A percentile compares a stretch with the other conserved stretches of the same genome.
Evolutionary conservation across 495 filamentous ascomycete genomes (phyloP).

Genomic region (Neurospora africana): DNA sequence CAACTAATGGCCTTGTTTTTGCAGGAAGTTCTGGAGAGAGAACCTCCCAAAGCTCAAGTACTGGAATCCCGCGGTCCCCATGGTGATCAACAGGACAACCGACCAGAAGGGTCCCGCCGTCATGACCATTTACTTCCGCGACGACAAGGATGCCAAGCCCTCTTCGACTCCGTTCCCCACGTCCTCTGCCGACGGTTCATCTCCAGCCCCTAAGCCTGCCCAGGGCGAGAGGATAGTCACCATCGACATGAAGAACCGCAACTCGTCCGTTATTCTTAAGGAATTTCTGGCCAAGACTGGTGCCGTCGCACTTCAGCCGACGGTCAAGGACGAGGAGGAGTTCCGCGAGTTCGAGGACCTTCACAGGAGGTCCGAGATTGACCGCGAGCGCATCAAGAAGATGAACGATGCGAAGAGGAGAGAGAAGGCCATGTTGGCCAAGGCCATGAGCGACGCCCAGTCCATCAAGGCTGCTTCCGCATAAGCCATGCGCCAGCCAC

Average conservation of each 20-base stretch:
- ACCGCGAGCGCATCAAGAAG: conserved; percentile 50
- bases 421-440: conserved; percentile 40
- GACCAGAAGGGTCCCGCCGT: conserved; percentile 49
- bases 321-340: conserved; percentile 49
- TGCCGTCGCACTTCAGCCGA: conserved; percentile 48
- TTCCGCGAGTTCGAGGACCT: conserved; percentile 50
- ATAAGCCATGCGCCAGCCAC: neutral
- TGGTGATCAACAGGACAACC: conserved; percentile 62
- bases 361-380: conserved; percentile 37
- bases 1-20: neutral
- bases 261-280: conserved; percentile 54
- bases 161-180: conserved; percentile 1
- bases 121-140: conserved; percentile 64
- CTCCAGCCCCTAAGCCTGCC: conserved; percentile 31
- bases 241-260: conserved; percentile 54
- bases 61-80: conserved; percentile 76
- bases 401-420: conserved; percentile 51
- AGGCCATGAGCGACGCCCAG: conserved; percentile 22
- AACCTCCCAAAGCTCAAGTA: conserved; percentile 82
- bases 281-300: conserved; percentile 59
- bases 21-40: conserved; percentile 76
- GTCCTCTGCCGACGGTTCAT: conserved; percentile 24
- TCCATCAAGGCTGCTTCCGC: conserved; percentile 16
- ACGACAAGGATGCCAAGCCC: conserved; percentile 22
- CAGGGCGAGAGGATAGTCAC: conserved; percentile 35